A percentile compares a stretch with the other conserved stretches of the same genome.
Conservation (phyloP, 345 rosid genomes). For the Kandelia obovata region DNA sequence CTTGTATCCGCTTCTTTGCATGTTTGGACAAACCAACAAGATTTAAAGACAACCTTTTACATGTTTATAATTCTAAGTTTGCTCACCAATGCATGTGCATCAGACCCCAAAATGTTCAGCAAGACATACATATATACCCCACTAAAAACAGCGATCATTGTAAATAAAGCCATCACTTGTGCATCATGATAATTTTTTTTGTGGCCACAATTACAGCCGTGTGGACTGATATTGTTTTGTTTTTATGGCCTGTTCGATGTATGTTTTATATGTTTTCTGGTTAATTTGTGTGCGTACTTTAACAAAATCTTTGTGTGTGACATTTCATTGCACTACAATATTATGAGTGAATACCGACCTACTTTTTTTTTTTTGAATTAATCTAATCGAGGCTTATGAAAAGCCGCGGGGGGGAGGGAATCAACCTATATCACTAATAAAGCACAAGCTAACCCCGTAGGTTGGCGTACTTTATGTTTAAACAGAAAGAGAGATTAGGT, state of each 20-base stretch:
- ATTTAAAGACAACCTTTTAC: conserved; percentile 13
- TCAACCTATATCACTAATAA: conserved; percentile 33
- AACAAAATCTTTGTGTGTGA: background rate
- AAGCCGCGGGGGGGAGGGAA: conserved; percentile 20
- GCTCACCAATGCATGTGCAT: conserved; percentile 23
- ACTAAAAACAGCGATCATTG: background rate
- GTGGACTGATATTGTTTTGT: no score
- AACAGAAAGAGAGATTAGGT: conserved; percentile 21
- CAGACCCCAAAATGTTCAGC: conserved; percentile 13
- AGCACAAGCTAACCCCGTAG: conserved; percentile 27
- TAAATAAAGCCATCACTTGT: background rate
- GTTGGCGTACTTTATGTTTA: conserved; percentile 20
- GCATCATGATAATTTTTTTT: background rate
- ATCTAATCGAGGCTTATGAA: conserved; percentile 5
- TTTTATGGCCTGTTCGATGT: background rate
- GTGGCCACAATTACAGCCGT: background rate
- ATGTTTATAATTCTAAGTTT: conserved; percentile 1
- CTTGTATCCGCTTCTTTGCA: conserved; percentile 9
- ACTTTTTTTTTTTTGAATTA: background rate
- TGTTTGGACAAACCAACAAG: conserved; percentile 18
- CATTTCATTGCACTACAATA: background rate
- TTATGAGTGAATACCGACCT: background rate
- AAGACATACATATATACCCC: background rate
- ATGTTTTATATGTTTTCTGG: background rate
- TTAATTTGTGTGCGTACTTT: background rate